A percentile compares a stretch with the other conserved stretches of the same genome.
Evolutionary conservation across 139 green algal genomes (phyloP).

Genomic region (Mychonastes homosphaera): DNA sequence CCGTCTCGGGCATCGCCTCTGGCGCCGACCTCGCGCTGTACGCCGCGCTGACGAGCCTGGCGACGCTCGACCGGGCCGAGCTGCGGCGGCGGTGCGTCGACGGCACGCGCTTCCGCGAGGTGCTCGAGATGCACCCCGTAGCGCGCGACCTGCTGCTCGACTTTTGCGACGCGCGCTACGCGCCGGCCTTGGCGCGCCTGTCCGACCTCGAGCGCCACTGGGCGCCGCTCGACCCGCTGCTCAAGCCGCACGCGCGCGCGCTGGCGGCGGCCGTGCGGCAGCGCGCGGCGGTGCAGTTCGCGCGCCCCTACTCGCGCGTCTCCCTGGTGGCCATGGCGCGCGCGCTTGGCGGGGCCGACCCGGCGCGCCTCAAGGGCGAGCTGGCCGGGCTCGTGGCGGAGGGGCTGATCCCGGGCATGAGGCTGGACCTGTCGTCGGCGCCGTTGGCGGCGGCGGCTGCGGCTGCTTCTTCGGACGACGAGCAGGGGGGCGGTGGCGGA

Average conservation of each 20-base stretch:
- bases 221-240: slow-evolving; percentile 67
- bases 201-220: slow-evolving; percentile 38
- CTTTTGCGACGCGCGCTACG: slow-evolving; percentile 73
- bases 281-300: slow-evolving; percentile 80
- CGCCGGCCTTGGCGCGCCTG: slow-evolving; percentile 55
- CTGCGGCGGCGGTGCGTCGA: slow-evolving; percentile 47
- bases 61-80: slow-evolving; percentile 68
- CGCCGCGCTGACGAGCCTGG: slow-evolving; percentile 77
- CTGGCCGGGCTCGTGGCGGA: no score
- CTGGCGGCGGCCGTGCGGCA: slow-evolving; percentile 46
- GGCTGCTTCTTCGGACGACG: no score
- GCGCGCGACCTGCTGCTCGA: slow-evolving; percentile 72
- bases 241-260: no score
- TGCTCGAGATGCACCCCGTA: slow-evolving; percentile 79
- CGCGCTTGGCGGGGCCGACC: no score
- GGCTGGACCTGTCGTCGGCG: no score
- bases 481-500: no score
- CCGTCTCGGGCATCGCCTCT: no score
- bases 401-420: no score
- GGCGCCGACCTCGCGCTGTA: slow-evolving; percentile 72
- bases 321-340: slow-evolving; percentile 74
- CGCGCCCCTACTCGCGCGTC: slow-evolving; percentile 70
- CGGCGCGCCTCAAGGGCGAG: no score
- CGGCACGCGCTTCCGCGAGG: slow-evolving; percentile 73
- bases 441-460: no score